Evolutionary conservation across 2,329 filamentous ascomycete species (phyloP).

Genomic region (Penicillium janthinellum): DNA sequence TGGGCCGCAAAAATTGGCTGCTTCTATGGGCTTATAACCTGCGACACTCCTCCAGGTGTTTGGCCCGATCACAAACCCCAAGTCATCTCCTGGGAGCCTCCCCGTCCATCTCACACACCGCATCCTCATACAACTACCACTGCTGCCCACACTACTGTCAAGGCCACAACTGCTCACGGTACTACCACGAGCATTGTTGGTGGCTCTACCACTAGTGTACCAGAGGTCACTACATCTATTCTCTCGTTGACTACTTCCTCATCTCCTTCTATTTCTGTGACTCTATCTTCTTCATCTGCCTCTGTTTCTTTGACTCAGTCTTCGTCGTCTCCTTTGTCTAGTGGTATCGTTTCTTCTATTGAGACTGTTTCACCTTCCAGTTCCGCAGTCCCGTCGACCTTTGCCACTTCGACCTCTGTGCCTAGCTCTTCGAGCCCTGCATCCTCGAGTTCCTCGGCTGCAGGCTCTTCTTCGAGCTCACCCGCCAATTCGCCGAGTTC

Average conservation of each 20-base stretch:
- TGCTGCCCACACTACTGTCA: neutral
- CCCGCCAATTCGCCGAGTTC: neutral
- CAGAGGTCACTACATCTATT: constrained; percentile 4
- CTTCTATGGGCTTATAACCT: constrained; percentile 37
- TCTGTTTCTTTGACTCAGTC: neutral
- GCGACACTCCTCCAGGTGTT: constrained; percentile 32
- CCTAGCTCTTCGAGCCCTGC: neutral
- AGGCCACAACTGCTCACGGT: neutral
- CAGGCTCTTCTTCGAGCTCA: neutral
- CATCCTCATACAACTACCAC: constrained; percentile 10
- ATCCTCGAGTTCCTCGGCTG: neutral
- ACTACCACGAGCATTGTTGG: neutral
- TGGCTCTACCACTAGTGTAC: neutral
- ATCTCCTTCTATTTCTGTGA: constrained; percentile 4
- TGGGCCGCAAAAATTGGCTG: constrained; percentile 29
- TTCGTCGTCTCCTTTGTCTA: neutral
- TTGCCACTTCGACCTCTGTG: constrained; percentile 11
- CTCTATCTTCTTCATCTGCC: neutral
- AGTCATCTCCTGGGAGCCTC: constrained; percentile 26
- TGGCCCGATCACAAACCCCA: constrained; percentile 29
- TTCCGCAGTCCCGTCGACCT: constrained; percentile 13
- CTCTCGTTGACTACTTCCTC: constrained; percentile 11
- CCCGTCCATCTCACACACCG: constrained; percentile 1
- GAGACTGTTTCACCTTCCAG: neutral
- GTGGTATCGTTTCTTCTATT: neutral